Base-by-base conservation (phyloP, 1,284 basidiomycete species). In the Ustilago esculenta region DNA sequence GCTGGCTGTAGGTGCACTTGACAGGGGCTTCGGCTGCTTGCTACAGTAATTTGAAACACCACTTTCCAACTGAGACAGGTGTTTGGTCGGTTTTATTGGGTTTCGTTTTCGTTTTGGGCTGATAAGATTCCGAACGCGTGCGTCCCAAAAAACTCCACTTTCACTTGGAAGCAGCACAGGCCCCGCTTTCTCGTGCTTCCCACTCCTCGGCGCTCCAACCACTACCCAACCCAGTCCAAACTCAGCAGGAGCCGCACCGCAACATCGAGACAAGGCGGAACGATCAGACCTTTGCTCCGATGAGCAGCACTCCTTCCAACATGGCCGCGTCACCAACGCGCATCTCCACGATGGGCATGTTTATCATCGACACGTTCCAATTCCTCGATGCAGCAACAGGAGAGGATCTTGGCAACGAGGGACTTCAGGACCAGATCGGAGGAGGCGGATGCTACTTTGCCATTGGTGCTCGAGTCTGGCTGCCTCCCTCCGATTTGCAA, bases 391-490 rank as follows among this genome's bases (percentile, higher is more conserved):
- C 57, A 0, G 14, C 9, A 12, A 51, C 64, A 0, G 55, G 55
- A 10, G 33, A 45, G 12, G 57, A 65, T 42, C 50, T 65, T 10
- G 65, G 65, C 30, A 68, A 68, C 35, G 65, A 53, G 20, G 58
- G 54, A 8, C 35, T 73, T 4, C 40, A 49, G 33, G 45, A 72
- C 43, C 63, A 94, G 90, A 92, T 96, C 60, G 94, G 94, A 27
- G 94, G 94, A 0, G 94, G 92, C 6, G 94, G 94, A 1, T 90
- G 85, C 8, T 84, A 84, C 52, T 80, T 80, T 54, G 84, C 85
- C 36, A 85, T 94, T 36, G 92, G 92, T 5, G 89, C 90, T 20
- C 86, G 92, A 32, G 87, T 94, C 78, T 92, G 92, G 90, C 50
- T 51, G 77, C 69, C 43, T 5, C 45, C 52, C 3, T 30, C 37